Evolutionary conservation across 1,139 yeast species (phyloP), one percentile per base, ranked within the genome.

Genomic region (Candida neerlandica): DNA sequence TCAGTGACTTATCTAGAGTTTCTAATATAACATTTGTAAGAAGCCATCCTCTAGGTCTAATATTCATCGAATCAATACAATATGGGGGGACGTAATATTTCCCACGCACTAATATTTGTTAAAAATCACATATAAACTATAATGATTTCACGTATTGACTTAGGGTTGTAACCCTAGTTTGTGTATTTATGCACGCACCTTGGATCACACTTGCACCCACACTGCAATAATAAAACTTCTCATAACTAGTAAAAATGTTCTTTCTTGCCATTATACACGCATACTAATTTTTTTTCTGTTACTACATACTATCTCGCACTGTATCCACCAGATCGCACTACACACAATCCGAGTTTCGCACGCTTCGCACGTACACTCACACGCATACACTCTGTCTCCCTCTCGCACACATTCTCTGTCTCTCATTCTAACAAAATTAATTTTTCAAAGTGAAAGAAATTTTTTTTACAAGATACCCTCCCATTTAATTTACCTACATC

Each of bases 301-400:
- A 27, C 15, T 12, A n/a, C 14, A 23, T 4, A 23, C 9, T 23
- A 14, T 15, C n/a, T 19, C 19, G 16, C 34, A 32, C 44, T 21
- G 12, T n/a, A 14, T n/a, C 42, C 33, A 9, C 15, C 34, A 12
- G n/a, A 11, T 41, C 29, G 14, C 33, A 21, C 38, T 29, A 21
- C 46, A 23, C 46, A 32, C 43, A 23, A 29, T 30, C 40, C 40
- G 40, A 35, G n/a, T 35, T 35, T 35, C 40, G 40, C 40, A 35
- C 40, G 23, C 14, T 10, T 5, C 32, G 30, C 40, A 19, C 44
- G n/a, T n/a, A 16, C 18, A 15, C 33, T 19, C 39, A 12, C 42
- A 5, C 27, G n/a, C 35, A 41, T n/a, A 18, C n/a, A n/a, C n/a
- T n/a, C n/a, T n/a, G n/a, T n/a, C n/a, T n/a, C n/a, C n/a, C n/a